These are phyloP conservation scores for Pistacia integerrima DNA, from an alignment of 345 rosid genomes.

Conservation along the genomic window DNA sequence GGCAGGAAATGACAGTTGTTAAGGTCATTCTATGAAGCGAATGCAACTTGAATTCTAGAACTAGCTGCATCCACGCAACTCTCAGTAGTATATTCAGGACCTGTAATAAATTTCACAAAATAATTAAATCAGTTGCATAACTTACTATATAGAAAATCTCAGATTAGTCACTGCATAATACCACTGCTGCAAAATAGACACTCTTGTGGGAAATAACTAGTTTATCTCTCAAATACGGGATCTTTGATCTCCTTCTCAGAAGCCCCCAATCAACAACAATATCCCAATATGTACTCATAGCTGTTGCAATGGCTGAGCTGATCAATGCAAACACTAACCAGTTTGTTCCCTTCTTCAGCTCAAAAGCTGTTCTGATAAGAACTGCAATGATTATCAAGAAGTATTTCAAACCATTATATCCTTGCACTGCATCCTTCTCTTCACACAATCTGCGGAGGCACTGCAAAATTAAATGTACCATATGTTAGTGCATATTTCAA, in stretches of 20 bases:
- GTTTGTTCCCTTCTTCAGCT: constrained; percentile 51
- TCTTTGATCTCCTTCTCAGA: constrained; percentile 58
- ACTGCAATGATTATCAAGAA: constrained; percentile 64
- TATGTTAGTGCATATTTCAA: constrained; percentile 3
- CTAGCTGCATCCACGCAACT: constrained; percentile 69
- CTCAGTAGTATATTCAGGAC: constrained; percentile 55
- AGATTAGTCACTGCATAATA: constrained; percentile 26
- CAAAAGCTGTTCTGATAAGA: constrained; percentile 55
- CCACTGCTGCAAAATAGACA: constrained; percentile 72
- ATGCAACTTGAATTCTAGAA: constrained; percentile 51
- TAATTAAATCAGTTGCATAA: not conserved
- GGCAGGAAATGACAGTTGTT: constrained; percentile 48
- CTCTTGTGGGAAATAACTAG: constrained; percentile 62
- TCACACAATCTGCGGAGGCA: constrained; percentile 63
- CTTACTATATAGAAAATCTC: too few species aligned
- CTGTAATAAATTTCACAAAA: constrained; percentile 31
- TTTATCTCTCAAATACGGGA: constrained; percentile 60
- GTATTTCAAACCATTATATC: constrained; percentile 66
- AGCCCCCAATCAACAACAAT: constrained; percentile 80
- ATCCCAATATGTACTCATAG: constrained; percentile 66
- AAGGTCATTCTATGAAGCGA: constrained; percentile 49
- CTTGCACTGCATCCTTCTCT: constrained; percentile 55
- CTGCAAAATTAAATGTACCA: constrained; percentile 27
- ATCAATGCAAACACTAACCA: constrained; percentile 65
- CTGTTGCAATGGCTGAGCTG: constrained; percentile 57